Percentiles rank a stretch among this genome's conserved stretches.
These are phyloP conservation scores for Candida parachauliodes DNA, from an alignment of 805 yeast species.

Conservation along the genomic window DNA sequence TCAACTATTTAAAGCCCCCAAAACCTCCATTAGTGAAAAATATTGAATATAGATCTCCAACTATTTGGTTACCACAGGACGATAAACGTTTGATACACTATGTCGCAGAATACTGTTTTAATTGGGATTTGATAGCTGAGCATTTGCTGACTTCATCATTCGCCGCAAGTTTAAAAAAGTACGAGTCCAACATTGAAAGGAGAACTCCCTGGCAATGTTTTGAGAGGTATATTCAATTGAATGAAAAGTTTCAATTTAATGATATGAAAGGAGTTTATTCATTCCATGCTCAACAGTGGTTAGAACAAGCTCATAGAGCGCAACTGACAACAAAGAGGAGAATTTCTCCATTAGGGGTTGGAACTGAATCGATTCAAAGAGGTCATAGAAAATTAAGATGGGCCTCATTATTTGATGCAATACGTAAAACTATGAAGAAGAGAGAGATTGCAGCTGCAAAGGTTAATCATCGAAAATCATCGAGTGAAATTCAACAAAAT, in stretches of 20 bases:
- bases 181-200: slow-evolving; percentile 85
- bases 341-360: slow-evolving; percentile 90
- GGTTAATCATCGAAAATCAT: slow-evolving; percentile 21
- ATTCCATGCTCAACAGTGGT: slow-evolving; percentile 81
- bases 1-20: slow-evolving; percentile 77
- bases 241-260: slow-evolving; percentile 78
- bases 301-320: slow-evolving; percentile 84
- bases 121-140: slow-evolving; percentile 90
- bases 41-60: slow-evolving; percentile 80
- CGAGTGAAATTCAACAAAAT: slow-evolving; percentile 1
- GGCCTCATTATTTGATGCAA: slow-evolving; percentile 97
- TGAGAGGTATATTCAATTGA: slow-evolving; percentile 90
- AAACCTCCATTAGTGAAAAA: slow-evolving; percentile 82
- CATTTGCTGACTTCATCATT: slow-evolving; percentile 67
- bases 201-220: slow-evolving; percentile 99
- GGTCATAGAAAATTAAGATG: slow-evolving; percentile 89
- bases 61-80: slow-evolving; percentile 95
- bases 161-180: slow-evolving; percentile 42
- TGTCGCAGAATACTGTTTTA: slow-evolving; percentile 82
- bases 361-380: slow-evolving; percentile 85
- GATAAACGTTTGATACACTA: slow-evolving; percentile 75
- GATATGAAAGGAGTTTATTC: slow-evolving; percentile 90
- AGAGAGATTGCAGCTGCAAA: slow-evolving; percentile 62
- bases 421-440: slow-evolving; percentile 84
- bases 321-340: slow-evolving; percentile 86